phyloP scores from a whole-genome alignment of 148 eudicot species.

The Rhododendron molle region DNA sequence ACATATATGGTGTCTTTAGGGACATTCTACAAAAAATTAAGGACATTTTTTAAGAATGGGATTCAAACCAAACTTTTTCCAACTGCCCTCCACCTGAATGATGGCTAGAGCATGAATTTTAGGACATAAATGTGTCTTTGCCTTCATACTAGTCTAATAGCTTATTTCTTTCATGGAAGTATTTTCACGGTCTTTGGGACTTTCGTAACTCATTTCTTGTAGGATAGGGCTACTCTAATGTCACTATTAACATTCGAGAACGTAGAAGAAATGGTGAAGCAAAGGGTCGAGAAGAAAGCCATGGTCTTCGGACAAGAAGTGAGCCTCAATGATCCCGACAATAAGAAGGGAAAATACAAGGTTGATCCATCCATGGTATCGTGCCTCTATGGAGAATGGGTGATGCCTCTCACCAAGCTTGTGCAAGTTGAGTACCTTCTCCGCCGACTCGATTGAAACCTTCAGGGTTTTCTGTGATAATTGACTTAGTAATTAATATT shows the following conservation, averaged over 20 bases:
- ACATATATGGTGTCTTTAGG: neutral
- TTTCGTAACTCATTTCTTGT: constrained; percentile 8
- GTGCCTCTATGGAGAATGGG: constrained; percentile 66
- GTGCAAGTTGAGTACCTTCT: constrained; percentile 86
- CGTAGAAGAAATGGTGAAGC: constrained; percentile 76
- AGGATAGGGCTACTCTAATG: constrained; percentile 67
- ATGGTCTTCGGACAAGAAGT: constrained; percentile 73
- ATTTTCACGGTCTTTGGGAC: neutral
- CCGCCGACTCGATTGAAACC: constrained; percentile 53
- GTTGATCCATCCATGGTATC: constrained; percentile 59
- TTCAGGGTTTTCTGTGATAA: neutral
- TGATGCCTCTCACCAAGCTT: constrained; percentile 87
- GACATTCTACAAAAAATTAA: neutral
- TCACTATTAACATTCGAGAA: constrained; percentile 53
- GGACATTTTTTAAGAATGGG: neutral
- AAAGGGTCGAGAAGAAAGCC: constrained; percentile 78
- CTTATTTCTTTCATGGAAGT: neutral
- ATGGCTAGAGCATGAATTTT: neutral
- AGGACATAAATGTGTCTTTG: neutral
- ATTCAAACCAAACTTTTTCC: neutral
- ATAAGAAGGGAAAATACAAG: constrained; percentile 35
- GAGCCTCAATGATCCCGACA: constrained; percentile 21
- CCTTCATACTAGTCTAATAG: neutral
- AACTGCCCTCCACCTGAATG: neutral
- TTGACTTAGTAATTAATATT: neutral